phyloP scores from a whole-genome alignment of 129 eudicot species.

The Helianthus tuberosus region DNA sequence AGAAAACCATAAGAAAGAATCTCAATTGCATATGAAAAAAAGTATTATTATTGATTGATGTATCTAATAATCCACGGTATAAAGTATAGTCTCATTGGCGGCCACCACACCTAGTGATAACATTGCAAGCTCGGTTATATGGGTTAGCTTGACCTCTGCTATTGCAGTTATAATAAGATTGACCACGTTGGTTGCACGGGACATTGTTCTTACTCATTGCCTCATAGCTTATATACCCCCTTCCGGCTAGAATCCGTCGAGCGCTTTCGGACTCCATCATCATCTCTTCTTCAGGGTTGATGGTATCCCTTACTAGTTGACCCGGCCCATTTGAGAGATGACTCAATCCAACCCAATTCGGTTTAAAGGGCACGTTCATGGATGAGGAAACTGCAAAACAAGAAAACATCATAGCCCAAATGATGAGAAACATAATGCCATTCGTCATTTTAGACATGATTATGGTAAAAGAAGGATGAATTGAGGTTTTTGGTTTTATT shows the following conservation, averaged over 20 bases:
- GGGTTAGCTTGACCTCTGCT: slow-evolving; percentile 42
- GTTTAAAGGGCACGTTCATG: slow-evolving; percentile 17
- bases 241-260: slow-evolving; percentile 29
- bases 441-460: slow-evolving; percentile 30
- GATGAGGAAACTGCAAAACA: slow-evolving; percentile 22
- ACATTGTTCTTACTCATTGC: slow-evolving; percentile 44
- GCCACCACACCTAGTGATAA: slow-evolving; percentile 45
- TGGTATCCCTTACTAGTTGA: slow-evolving; percentile 37
- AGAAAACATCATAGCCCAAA: slow-evolving; percentile 30
- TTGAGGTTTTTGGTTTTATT: background rate
- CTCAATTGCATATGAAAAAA: background rate
- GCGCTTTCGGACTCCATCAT: slow-evolving; percentile 31
- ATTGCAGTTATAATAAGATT: slow-evolving; percentile 52
- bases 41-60: background rate
- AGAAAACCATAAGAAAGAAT: background rate
- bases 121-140: slow-evolving; percentile 47
- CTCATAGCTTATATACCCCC: slow-evolving; percentile 45
- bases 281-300: slow-evolving; percentile 26
- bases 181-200: slow-evolving; percentile 54
- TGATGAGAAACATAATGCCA: slow-evolving; percentile 19
- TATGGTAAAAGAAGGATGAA: background rate
- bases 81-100: slow-evolving; percentile 19
- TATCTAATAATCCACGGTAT: background rate
- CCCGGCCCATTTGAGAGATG: slow-evolving; percentile 2
- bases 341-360: slow-evolving; percentile 9